Percentiles rank a stretch among this genome's conserved stretches.
These are phyloP conservation scores for Ettlia oleoabundans DNA, from an alignment of 139 green algal genomes.

Conservation along the genomic window DNA sequence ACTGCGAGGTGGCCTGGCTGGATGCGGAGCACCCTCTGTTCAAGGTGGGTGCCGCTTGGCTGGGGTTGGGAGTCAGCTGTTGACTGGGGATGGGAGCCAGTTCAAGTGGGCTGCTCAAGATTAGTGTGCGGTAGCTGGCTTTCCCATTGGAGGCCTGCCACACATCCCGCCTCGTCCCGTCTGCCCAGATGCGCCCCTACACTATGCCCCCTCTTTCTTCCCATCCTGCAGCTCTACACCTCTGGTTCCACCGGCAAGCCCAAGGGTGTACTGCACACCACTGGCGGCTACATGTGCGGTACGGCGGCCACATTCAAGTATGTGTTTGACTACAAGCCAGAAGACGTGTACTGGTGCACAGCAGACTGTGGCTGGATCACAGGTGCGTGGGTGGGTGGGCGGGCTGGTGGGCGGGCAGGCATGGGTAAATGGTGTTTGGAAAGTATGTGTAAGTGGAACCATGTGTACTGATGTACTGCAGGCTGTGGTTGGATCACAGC, in stretches of 20 bases:
- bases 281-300: conserved; percentile 88
- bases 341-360: conserved; percentile 96
- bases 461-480: conserved; percentile 96
- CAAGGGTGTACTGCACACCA: conserved; percentile 96
- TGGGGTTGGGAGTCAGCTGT: neutral
- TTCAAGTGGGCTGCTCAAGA: neutral
- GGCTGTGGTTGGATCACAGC: conserved; percentile 99
- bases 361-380: conserved; percentile 99
- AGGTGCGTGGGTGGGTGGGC: too few species aligned
- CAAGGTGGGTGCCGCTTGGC: conserved; percentile 69
- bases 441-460: conserved; percentile 69
- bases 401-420: too few species aligned
- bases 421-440: neutral
- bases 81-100: neutral
- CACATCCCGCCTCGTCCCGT: too few species aligned
- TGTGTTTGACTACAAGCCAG: conserved; percentile 77
- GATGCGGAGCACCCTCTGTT: conserved; percentile 92
- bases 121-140: too few species aligned
- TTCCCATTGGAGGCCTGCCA: too few species aligned
- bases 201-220: neutral
- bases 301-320: conserved; percentile 72
- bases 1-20: conserved; percentile 88
- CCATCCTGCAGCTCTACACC: conserved; percentile 89
- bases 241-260: conserved; percentile 93
- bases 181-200: neutral